Conservation (phyloP, 2,329 filamentous ascomycete species). For the Diaporthe ampelina region DNA sequence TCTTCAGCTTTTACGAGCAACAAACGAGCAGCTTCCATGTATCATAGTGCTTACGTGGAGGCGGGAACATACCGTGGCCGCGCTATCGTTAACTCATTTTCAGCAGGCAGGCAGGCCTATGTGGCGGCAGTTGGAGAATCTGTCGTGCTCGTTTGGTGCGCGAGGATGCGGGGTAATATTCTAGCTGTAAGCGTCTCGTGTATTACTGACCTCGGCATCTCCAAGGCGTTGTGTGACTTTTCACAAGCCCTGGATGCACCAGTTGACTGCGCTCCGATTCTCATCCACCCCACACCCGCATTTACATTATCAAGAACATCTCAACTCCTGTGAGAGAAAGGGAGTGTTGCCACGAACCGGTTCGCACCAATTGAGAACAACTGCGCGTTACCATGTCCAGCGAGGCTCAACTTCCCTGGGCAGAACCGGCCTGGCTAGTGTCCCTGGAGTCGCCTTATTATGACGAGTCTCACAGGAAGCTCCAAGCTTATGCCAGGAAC, state of each 20-base stretch:
- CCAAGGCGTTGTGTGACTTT: too few relatives aligned
- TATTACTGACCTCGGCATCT: constrained; percentile 24
- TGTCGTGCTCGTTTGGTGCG: background rate
- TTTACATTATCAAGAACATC: background rate
- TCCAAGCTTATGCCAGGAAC: constrained; percentile 68
- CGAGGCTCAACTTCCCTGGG: constrained; percentile 42
- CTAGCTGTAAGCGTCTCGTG: background rate
- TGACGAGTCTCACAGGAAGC: constrained; percentile 68
- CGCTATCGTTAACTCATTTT: background rate
- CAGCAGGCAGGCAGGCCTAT: background rate
- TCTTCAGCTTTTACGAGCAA: constrained; percentile 56
- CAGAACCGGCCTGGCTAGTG: constrained; percentile 46
- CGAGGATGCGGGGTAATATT: constrained; percentile 8
- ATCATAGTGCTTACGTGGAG: background rate
- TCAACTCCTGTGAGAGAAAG: background rate
- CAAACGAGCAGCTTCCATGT: background rate
- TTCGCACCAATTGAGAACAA: background rate
- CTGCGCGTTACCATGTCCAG: background rate
- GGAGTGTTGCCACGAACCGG: background rate
- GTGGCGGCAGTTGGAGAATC: too few relatives aligned
- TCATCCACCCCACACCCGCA: background rate
- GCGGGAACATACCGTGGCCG: too few relatives aligned
- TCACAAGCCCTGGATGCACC: background rate
- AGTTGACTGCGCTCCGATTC: background rate
- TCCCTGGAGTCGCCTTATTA: constrained; percentile 66